phyloP scores from a whole-genome alignment of 805 yeast species.

The Metschnikowia kunwiensis region DNA sequence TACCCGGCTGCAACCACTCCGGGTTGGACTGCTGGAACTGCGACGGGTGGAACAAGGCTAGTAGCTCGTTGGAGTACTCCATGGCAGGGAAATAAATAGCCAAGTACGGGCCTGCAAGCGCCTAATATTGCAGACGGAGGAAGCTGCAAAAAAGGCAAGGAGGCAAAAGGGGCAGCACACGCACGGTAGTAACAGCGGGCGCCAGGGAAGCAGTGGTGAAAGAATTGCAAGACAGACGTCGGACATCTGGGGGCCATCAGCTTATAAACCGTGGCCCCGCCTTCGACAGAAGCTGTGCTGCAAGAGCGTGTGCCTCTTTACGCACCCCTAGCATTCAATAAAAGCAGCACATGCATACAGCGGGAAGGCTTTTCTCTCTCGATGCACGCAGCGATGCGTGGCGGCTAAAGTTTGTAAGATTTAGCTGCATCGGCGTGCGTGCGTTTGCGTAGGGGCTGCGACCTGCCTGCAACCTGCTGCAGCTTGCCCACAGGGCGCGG shows the following conservation, averaged over 20 bases:
- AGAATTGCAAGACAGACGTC: too few relatives aligned
- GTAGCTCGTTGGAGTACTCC: conserved; percentile 10
- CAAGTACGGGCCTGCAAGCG: too few relatives aligned
- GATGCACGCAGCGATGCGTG: conserved; percentile 3
- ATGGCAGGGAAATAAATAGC: background rate
- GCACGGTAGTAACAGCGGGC: too few relatives aligned
- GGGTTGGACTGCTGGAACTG: conserved; percentile 2
- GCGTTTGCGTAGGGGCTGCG: conserved; percentile 4
- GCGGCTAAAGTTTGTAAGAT: conserved; percentile 11
- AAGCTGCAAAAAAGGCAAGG: too few relatives aligned
- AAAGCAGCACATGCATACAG: conserved; percentile 5
- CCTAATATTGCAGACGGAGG: too few relatives aligned
- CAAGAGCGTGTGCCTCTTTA: conserved; percentile 6
- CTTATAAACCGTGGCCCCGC: conserved; percentile 4
- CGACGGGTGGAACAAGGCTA: conserved; percentile 7
- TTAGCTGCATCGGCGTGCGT: conserved; percentile 12
- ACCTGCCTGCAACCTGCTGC: conserved; percentile 5
- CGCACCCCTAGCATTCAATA: conserved; percentile 10
- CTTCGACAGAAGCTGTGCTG: conserved; percentile 3
- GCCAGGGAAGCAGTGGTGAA: too few relatives aligned
- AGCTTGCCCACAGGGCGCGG: conserved; percentile 8
- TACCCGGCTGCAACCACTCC: conserved; percentile 7
- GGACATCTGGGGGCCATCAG: too few relatives aligned
- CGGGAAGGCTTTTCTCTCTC: background rate
- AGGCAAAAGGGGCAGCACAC: too few relatives aligned